A percentile compares a stretch with the other conserved stretches of the same genome.
Evolutionary conservation across 768 basidiomycete species (phyloP).

Genomic region (Termitomyces sp.): DNA sequence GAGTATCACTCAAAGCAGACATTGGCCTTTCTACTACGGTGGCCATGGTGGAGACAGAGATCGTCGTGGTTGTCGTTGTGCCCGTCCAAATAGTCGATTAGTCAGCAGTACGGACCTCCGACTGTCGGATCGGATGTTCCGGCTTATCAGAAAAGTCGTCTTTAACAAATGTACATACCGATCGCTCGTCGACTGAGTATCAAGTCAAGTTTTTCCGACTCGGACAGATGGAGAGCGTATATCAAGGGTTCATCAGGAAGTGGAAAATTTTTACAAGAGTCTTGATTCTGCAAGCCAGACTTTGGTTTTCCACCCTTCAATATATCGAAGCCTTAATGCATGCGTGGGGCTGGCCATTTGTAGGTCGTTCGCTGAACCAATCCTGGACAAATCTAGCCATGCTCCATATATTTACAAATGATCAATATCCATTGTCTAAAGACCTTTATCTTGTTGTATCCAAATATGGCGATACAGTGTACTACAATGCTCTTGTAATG

Average conservation of each 20-base stretch:
- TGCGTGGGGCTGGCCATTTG: neutral
- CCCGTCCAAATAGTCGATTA: neutral
- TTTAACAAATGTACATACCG: too few relatives aligned
- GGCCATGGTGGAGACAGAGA: conserved; percentile 18
- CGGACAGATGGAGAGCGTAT: too few relatives aligned
- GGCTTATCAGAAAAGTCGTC: too few relatives aligned
- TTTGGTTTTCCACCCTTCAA: neutral
- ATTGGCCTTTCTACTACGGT: conserved; percentile 23
- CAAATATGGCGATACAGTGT: neutral
- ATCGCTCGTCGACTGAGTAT: too few relatives aligned
- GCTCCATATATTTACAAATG: neutral
- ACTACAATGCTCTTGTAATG: neutral
- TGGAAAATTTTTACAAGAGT: neutral
- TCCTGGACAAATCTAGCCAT: neutral
- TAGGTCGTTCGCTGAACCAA: neutral
- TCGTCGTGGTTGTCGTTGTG: conserved; percentile 17
- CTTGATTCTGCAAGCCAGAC: neutral
- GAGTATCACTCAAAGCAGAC: conserved; percentile 18
- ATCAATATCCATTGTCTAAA: neutral
- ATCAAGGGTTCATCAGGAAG: too few relatives aligned
- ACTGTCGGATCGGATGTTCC: too few relatives aligned
- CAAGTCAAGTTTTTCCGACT: too few relatives aligned
- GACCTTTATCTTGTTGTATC: too few relatives aligned
- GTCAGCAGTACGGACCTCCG: conserved; percentile 2
- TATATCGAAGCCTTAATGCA: neutral